A percentile compares a stretch with the other conserved stretches of the same genome.
Conservation (phyloP, 257 asterid genomes). For the Solanum arcanum region DNA sequence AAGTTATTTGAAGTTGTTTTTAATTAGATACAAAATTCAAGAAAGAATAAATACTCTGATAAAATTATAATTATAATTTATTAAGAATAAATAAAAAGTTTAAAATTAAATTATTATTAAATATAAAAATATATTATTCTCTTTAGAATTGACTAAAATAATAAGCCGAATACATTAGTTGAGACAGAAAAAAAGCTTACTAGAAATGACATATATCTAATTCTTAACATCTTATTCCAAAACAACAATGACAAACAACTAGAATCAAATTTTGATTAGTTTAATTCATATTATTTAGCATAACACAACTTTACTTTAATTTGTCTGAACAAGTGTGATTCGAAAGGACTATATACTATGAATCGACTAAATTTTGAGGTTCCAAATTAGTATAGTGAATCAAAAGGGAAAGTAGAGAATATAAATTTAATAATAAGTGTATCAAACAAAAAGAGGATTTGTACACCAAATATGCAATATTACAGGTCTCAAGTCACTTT, state of each 20-base stretch:
- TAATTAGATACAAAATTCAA: not conserved
- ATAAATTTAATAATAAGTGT: not conserved
- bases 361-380: not conserved
- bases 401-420: not conserved
- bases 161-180: not conserved
- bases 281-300: not conserved
- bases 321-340: not conserved
- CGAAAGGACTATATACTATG: not conserved
- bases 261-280: not conserved
- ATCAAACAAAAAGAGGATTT: not conserved
- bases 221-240: not conserved
- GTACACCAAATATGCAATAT: not conserved
- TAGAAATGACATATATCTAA: not conserved
- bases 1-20: not conserved
- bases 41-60: too few relatives aligned
- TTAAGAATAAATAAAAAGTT: not conserved
- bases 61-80: not conserved
- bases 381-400: not conserved
- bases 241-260: not conserved
- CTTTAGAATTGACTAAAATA: fast-evolving
- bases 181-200: fast-evolving
- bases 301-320: not conserved
- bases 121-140: not conserved
- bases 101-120: not conserved
- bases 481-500: not conserved